Conservation (phyloP, 202 grass and related monocot species). For the Dendrocalamus latiflorus region DNA sequence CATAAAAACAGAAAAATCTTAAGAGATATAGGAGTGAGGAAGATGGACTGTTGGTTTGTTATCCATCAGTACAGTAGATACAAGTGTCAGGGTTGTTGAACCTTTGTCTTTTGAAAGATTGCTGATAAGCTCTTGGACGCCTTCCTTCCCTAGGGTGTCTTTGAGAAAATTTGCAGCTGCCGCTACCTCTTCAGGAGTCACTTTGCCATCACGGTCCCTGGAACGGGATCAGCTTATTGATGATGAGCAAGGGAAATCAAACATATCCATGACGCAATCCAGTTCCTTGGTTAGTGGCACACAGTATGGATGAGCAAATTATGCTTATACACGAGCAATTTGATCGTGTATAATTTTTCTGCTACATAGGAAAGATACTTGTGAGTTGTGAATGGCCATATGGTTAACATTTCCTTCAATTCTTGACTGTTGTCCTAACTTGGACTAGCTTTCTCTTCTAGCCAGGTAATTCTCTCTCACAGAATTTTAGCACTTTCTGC, state of each 20-base stretch:
- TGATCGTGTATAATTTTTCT: background rate
- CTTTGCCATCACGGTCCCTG: conserved; percentile 89
- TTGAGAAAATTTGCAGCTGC: too few species aligned
- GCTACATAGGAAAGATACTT: background rate
- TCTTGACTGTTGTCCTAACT: background rate
- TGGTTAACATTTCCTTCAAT: background rate
- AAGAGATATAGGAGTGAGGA: background rate
- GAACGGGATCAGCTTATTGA: conserved; percentile 1
- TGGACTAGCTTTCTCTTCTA: background rate
- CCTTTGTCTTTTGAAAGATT: conserved; percentile 89
- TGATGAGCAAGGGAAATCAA: background rate
- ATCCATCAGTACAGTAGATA: background rate
- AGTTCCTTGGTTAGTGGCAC: too few species aligned
- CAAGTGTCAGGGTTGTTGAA: conserved; percentile 10
- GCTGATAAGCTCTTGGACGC: too few species aligned
- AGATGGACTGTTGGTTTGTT: background rate
- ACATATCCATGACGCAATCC: background rate
- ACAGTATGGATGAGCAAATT: too few species aligned
- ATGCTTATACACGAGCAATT: background rate
- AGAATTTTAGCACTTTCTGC: background rate
- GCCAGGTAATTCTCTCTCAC: background rate
- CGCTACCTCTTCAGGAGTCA: too few species aligned
- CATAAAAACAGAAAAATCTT: background rate
- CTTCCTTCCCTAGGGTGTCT: too few species aligned
- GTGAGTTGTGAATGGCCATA: background rate